Base-by-base conservation (phyloP, 495 filamentous ascomycete genomes). In the Penicillium nucicola region DNA sequence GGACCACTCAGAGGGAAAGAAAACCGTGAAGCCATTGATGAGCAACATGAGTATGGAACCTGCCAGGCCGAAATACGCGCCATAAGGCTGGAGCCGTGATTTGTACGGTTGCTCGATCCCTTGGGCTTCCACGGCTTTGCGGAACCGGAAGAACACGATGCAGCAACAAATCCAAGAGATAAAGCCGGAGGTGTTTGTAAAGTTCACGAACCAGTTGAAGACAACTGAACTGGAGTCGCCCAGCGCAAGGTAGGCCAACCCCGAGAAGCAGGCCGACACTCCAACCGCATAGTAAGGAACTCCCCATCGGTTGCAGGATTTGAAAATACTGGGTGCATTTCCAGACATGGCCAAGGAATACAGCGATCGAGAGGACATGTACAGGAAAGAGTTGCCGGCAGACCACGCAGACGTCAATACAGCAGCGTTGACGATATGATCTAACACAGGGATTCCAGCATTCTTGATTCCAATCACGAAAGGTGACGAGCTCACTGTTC, bases 371-470 rank as follows among this genome's bases (percentile, higher is more conserved):
- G 83, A 86, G n/a, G 85, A 87, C 28, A 85, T 89, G 70, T 89
- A 92, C 45, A 91, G 75, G 75, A 88, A 90, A 2, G 86, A 84
- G 62, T 95, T 95, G 20, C 83, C 88, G 1, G 84, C 78, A 4
- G 85, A 88, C 62, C 82, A 80, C 11, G 84, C 85, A 0, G 84
- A 84, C 31, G 79, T 89, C 38, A 90, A 68, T 35, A 90, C 82
- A 10, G 85, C 81, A 10, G 82, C 88, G 69, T 92, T 95, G 72
- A 95, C 84, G 53, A 92, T 85, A 55, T 81, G 78, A 28, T 82
- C 83, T 7, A 92, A 76, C 9, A 78, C 78, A 14, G 75, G 74
- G 49, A 95, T 85, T 11, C 82, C 76, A 3, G 87, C 85, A 25
- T 80, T 76, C 56, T 71, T 62, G 48, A 85, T 81, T 5, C 76